Base-by-base conservation (phyloP, 2,329 filamentous ascomycete genomes). In the Periglandula ipomoeae region DNA sequence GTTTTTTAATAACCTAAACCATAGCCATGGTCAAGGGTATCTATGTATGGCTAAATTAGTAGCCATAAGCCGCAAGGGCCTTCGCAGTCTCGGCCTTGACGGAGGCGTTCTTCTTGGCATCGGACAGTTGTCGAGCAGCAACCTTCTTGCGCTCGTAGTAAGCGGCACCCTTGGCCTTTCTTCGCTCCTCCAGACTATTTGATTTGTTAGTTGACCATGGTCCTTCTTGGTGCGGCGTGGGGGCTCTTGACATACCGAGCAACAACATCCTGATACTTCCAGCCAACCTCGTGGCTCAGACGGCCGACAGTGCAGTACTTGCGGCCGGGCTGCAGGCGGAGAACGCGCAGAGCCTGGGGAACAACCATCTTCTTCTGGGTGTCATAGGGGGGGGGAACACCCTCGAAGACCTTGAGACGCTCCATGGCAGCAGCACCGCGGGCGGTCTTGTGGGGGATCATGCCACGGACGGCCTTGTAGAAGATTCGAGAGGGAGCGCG, bases 101-200 rank as follows among this genome's bases (percentile, higher is more conserved):
- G 70, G 81, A 84, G 62, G 89, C 88, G 72, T 78, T 87, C 85
- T 91, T 91, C 85, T 95, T 86, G 65, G 91, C 90, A 70, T 95
- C 87, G 63, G 84, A 79, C 64, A 96, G 77, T 79, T 94, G 88
- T 81, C 86, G 87, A 71, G 85, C 82, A 64, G 87, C 87, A 62
- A 89, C 82, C 89, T 94, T 95, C 93, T 97, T 98, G 83, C 90
- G 89, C 82, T 95, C 90, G 84, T 97, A 97, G 87, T 96, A 98
- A 72, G 93, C 93, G 64, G 87, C 83, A 69, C 89, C 86, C 89
- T 97, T 98, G 74, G 94, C 91, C 83, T 98, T 98, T 81, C 93
- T 88, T 76, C 91, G 84, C 84, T 98, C 93, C 83, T 98, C 93
- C 69, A 98, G 84, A 76, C 93, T 97, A 19, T 47, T 24, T 66